phyloP scores from a whole-genome alignment of 2,329 filamentous ascomycete genomes.

The Colletotrichum tamarilloi region DNA sequence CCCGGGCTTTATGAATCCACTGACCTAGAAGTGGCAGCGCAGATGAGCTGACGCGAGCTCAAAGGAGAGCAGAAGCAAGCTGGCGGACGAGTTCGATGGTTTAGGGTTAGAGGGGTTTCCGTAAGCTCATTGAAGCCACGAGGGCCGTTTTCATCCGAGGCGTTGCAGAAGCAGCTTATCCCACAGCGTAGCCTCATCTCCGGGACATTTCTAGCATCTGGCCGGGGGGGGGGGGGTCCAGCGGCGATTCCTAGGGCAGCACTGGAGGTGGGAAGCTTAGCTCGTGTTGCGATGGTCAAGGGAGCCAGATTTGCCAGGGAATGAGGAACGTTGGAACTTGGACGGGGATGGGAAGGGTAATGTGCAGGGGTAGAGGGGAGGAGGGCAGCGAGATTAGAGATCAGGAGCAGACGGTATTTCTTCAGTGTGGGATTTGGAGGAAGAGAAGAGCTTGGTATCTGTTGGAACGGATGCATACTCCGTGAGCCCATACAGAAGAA shows the following conservation, averaged over 20 bases:
- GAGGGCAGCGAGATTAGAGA: neutral
- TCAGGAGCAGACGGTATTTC: neutral
- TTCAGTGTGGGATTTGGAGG: constrained; percentile 9
- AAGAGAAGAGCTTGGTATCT: neutral
- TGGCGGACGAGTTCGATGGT: neutral
- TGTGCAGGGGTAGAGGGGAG: neutral
- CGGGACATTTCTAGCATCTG: constrained; percentile 14
- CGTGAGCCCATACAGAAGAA: neutral
- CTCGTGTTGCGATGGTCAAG: neutral
- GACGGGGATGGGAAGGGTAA: neutral
- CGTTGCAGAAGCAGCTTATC: constrained; percentile 3
- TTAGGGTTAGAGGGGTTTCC: neutral
- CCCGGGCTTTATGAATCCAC: neutral
- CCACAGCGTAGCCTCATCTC: constrained; percentile 28
- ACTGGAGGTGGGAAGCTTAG: neutral
- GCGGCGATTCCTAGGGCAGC: neutral
- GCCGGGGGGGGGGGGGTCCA: neutral
- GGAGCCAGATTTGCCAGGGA: neutral
- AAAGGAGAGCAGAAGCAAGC: neutral
- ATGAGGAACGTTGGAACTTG: neutral
- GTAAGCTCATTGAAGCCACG: constrained; percentile 9
- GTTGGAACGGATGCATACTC: neutral
- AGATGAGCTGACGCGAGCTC: neutral
- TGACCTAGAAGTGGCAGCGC: neutral
- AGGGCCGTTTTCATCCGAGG: constrained; percentile 31